Evolutionary conservation across 768 basidiomycete genomes (phyloP), one percentile per base, ranked within the genome.

Genomic region (Mrakia frigida): DNA sequence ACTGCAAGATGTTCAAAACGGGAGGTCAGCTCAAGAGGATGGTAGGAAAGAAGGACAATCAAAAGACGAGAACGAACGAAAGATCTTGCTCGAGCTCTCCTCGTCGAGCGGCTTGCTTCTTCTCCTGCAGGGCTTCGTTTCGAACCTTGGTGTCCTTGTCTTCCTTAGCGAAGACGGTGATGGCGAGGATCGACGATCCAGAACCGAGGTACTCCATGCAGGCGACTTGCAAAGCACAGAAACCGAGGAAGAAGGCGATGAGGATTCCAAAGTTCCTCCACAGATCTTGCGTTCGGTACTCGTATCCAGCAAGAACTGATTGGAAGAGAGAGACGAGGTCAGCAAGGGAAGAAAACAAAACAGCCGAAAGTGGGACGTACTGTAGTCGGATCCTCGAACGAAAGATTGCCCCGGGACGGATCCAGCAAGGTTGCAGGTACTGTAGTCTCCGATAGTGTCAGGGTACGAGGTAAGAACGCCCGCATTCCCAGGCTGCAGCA

Each of bases 191-290:
- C 4, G 52, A 50, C 10, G 70, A 50, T 3, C 72, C 81, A 77
- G 35, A 80, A 63, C 61, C 77, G 76, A 74, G 74, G 75, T 33
- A 79, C 78, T 81, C 83, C 80, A 81, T 82, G 75, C 76, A 79
- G 71, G 78, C 77, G 78, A 78, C 81, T 79, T 79, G n/a, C n/a
- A n/a, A n/a, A n/a, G 81, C 79, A 77, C 78, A 77, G 43, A 14
- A 9, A 14, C 10, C 5, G 43, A 43, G 43, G 11, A 43, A 43
- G 43, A 43, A 11, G 43, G 43, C 77, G 50, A 80, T 71, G 61
- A 84, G 76, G 80, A 81, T 83, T 3, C 81, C 81, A 43, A 81
- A 80, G 74, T 82, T 82, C 11, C 82, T 63, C 82, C 81, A 82
- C 0, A 79, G 70, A 37, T 81, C 79, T 41, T 65, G 77, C 78